Conservation (phyloP, 78 protist genomes). For the Speleostelium caveatum region DNA sequence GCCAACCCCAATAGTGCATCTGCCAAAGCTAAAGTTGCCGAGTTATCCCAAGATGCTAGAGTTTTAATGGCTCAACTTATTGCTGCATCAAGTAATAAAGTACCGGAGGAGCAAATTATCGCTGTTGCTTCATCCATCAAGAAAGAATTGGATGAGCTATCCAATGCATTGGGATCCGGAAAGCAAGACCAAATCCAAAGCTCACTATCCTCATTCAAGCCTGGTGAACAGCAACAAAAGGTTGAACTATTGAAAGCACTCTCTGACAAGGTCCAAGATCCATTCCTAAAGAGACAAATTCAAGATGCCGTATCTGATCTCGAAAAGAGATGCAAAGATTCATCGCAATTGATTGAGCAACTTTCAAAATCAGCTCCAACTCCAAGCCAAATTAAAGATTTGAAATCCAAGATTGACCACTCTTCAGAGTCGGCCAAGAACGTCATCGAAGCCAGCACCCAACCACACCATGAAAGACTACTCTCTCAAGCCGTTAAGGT, state of each 20-base stretch:
- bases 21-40: slow-evolving; percentile 38
- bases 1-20: slow-evolving; percentile 43
- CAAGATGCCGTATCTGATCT: slow-evolving; percentile 22
- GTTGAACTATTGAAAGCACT: slow-evolving; percentile 52
- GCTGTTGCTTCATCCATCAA: slow-evolving; percentile 42
- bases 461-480: slow-evolving; percentile 42
- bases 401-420: background rate
- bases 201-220: slow-evolving; percentile 2
- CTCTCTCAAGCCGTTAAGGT: slow-evolving; percentile 66
- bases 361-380: background rate
- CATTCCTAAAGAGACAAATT: slow-evolving; percentile 40
- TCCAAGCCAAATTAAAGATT: background rate
- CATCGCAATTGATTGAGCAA: background rate
- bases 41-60: slow-evolving; percentile 30
- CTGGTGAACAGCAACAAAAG: slow-evolving; percentile 42
- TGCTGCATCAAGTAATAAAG: slow-evolving; percentile 67
- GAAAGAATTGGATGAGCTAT: slow-evolving; percentile 22
- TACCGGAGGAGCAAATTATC: slow-evolving; percentile 67
- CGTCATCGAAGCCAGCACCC: slow-evolving; percentile 51
- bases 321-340: slow-evolving; percentile 20
- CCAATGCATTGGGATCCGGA: background rate
- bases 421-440: slow-evolving; percentile 2
- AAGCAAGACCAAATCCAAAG: background rate
- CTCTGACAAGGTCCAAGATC: slow-evolving; percentile 47
- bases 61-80: slow-evolving; percentile 68